Evolutionary conservation across 768 basidiomycete genomes (phyloP).

Genomic region (Tephrocybe sp.): DNA sequence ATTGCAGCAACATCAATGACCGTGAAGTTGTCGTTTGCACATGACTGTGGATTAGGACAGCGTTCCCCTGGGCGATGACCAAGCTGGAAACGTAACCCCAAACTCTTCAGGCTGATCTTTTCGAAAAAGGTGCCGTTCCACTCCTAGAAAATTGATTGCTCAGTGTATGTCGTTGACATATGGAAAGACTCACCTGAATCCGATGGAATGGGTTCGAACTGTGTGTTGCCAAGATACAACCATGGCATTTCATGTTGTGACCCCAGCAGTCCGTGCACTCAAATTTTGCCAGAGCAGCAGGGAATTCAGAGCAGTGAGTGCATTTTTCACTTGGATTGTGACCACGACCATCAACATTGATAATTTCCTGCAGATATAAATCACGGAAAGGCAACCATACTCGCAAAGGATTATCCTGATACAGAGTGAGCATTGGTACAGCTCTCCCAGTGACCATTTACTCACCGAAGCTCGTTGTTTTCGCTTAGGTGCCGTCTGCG

Average conservation of each 20-base stretch:
- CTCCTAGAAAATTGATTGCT: neutral
- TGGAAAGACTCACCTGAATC: slow-evolving; percentile 5
- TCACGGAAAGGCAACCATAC: slow-evolving; percentile 6
- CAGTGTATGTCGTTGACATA: too few species aligned
- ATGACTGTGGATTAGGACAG: slow-evolving; percentile 12
- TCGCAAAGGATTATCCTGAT: slow-evolving; percentile 5
- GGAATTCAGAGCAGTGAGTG: neutral
- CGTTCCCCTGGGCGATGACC: slow-evolving; percentile 19
- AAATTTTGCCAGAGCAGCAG: neutral
- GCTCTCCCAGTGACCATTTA: neutral
- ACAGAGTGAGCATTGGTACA: neutral
- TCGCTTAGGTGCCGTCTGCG: too few species aligned
- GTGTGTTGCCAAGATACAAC: neutral
- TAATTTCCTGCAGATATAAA: slow-evolving; percentile 7
- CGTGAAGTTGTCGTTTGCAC: slow-evolving; percentile 26
- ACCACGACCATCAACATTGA: slow-evolving; percentile 3
- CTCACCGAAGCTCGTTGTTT: neutral
- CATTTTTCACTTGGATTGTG: neutral
- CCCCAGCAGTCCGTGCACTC: slow-evolving; percentile 6
- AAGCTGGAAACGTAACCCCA: slow-evolving; percentile 27
- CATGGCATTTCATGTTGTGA: neutral
- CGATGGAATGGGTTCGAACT: slow-evolving; percentile 5
- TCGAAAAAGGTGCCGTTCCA: slow-evolving; percentile 11
- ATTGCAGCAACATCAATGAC: slow-evolving; percentile 30
- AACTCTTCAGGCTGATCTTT: slow-evolving; percentile 13